Evolutionary conservation across 192 early-diverging fungal species (phyloP).

Genomic region (Coemansia sp.): DNA sequence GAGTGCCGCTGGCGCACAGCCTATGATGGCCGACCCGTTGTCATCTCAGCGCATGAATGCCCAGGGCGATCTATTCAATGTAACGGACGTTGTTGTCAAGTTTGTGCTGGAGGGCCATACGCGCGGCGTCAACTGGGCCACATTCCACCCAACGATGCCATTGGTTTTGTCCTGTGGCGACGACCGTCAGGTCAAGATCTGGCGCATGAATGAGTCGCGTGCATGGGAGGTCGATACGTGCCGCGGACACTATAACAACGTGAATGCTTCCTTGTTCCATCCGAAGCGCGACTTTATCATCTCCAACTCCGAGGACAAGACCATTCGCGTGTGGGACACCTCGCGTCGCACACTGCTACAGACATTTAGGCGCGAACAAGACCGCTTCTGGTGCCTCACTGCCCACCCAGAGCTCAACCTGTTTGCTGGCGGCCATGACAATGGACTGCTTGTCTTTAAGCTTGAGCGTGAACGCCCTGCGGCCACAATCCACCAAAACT

Average conservation of each 20-base stretch:
- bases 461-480: constrained; percentile 97
- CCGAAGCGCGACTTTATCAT: constrained; percentile 95
- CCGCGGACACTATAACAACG: constrained; percentile 98
- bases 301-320: constrained; percentile 94
- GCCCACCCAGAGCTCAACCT: constrained; percentile 98
- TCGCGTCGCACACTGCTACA: constrained; percentile 90
- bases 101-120: constrained; percentile 98
- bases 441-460: constrained; percentile 98
- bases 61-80: constrained; percentile 95
- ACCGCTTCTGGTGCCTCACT: constrained; percentile 94
- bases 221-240: constrained; percentile 99
- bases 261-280: constrained; percentile 93
- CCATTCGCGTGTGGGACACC: constrained; percentile 98
- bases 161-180: constrained; percentile 97
- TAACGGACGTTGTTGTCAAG: constrained; percentile 95
- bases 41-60: constrained; percentile 55
- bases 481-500: constrained; percentile 78
- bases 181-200: constrained; percentile 97
- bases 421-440: constrained; percentile 98
- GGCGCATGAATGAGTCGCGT: constrained; percentile 98
- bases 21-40: constrained; percentile 42
- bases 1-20: constrained; percentile 53
- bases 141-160: constrained; percentile 96
- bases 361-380: constrained; percentile 96
- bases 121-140: constrained; percentile 96